Conservation (phyloP, 176 grass and related monocot genomes). For the Pontederia crassipes region DNA sequence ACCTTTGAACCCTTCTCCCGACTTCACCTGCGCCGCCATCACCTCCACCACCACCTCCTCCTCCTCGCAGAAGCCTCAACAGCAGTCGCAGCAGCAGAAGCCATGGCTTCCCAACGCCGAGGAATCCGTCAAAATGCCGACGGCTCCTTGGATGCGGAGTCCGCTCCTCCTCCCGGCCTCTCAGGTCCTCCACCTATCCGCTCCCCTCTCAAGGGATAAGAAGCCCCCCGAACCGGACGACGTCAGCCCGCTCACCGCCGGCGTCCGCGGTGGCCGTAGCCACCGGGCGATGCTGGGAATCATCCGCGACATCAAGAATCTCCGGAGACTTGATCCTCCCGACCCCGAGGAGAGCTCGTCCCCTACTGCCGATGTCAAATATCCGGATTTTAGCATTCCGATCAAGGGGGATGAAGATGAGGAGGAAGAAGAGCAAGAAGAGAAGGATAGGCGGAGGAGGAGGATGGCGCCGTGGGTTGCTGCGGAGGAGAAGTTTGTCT, state of each 20-base stretch:
- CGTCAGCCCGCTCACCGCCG: slow-evolving; percentile 29
- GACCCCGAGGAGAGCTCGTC: background rate
- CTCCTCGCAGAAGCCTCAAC: too few species aligned
- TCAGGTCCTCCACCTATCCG: slow-evolving; percentile 13
- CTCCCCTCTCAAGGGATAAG: background rate
- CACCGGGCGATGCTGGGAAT: slow-evolving; percentile 42
- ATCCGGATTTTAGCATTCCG: slow-evolving; percentile 23
- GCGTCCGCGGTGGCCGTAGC: slow-evolving; percentile 43
- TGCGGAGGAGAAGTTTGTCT: slow-evolving; percentile 29
- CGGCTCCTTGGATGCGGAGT: background rate
- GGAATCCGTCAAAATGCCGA: slow-evolving; percentile 11
- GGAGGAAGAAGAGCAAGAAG: too few species aligned
- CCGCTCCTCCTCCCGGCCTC: background rate
- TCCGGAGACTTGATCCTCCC: slow-evolving; percentile 25
- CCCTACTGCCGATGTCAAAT: background rate
- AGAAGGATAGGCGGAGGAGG: background rate
- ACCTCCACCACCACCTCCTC: too few species aligned
- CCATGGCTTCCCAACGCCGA: background rate
- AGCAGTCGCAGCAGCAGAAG: too few species aligned
- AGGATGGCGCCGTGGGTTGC: slow-evolving; percentile 38
- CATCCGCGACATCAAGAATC: slow-evolving; percentile 46
- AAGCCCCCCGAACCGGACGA: background rate
- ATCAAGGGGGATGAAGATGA: background rate
- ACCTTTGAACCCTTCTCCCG: too few species aligned
- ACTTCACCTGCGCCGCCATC: too few species aligned